Evolutionary conservation across 352 stramenopile species (phyloP).

Genomic region (Globisporangium paddicum): DNA sequence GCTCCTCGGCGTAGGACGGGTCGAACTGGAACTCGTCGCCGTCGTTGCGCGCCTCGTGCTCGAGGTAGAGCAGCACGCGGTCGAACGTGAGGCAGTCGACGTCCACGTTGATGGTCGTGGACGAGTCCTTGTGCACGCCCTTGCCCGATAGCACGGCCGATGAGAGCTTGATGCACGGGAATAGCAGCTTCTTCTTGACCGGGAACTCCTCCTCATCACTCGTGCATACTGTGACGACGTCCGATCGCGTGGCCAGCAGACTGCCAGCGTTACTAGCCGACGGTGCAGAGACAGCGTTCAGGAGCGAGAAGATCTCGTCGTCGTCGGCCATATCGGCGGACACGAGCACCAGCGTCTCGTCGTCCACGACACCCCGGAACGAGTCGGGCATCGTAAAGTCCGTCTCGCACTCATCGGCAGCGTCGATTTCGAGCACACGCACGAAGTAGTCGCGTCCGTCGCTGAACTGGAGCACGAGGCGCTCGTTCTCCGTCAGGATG

Average conservation of each 20-base stretch:
- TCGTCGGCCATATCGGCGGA: constrained; percentile 39
- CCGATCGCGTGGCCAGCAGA: constrained; percentile 40
- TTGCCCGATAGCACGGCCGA: constrained; percentile 71
- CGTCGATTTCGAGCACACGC: constrained; percentile 66
- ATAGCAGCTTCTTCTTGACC: constrained; percentile 85
- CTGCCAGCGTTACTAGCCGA: constrained; percentile 9
- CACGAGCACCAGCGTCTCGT: constrained; percentile 56
- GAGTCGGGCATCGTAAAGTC: constrained; percentile 85
- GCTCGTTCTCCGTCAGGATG: constrained; percentile 78
- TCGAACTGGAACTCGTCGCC: constrained; percentile 74
- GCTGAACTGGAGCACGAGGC: constrained; percentile 48
- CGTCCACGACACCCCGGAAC: constrained; percentile 62
- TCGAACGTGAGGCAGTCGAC: constrained; percentile 89
- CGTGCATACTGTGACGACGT: constrained; percentile 75
- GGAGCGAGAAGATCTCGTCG: constrained; percentile 29
- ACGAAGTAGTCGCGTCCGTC: constrained; percentile 62
- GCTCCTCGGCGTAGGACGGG: constrained; percentile 63
- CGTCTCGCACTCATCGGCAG: constrained; percentile 64
- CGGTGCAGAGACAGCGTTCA: constrained; percentile 23
- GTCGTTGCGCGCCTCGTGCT: constrained; percentile 73
- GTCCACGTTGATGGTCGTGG: constrained; percentile 56
- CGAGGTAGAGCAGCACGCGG: constrained; percentile 83
- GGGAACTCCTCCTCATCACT: constrained; percentile 88
- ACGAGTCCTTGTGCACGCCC: constrained; percentile 68
- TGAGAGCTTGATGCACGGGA: constrained; percentile 86